Evolutionary conservation across 768 basidiomycete genomes (phyloP), one percentile per base, ranked within the genome.

Genomic region (Kwoniella mangroviensis): DNA sequence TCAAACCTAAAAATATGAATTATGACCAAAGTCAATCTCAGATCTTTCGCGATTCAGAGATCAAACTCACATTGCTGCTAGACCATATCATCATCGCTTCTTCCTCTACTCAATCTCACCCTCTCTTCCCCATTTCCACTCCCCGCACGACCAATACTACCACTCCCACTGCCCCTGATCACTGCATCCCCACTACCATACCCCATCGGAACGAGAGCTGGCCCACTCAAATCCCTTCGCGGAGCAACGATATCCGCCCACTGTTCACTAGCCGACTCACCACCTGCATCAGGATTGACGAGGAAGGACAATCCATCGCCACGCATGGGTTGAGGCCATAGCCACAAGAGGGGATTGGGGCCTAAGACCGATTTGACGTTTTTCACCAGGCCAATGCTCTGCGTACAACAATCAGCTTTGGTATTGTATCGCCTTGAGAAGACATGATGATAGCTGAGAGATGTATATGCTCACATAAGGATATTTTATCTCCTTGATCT

Each of bases 401-500:
- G 55, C 11, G 15, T 4, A 21, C 54, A 56, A 53, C 9, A 15
- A 34, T 19, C 49, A 54, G 19, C 22, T 49, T 22, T 19, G 12
- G 11, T 17, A 19, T 7, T 43, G 49, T 17, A 28, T 51, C 43
- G 28, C 15, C n/a, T 69, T 49, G 61, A 22, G 26, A 28, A 28
- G 28, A 28, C 28, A 28, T 28, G 6, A 28, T 28, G 28, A 28
- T 19, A 26, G 26, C 56, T 26, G 56, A 34, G 56, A 15, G 26
- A 7, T 67, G 49, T 77, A 28, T 15, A 45, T 22, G 81, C 89
- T 73, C 82, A 92, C 94, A 82, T 98, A 98, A 64, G 96, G 97
- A 80, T 94, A 98, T 82, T 91, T 93, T 76, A 95, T 91, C 84
- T 94, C 91, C 61, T 87, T 88, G 67, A 98, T 90, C 82, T 91